phyloP scores from a whole-genome alignment of 139 green algal species.

The Micromonas pusilla region DNA sequence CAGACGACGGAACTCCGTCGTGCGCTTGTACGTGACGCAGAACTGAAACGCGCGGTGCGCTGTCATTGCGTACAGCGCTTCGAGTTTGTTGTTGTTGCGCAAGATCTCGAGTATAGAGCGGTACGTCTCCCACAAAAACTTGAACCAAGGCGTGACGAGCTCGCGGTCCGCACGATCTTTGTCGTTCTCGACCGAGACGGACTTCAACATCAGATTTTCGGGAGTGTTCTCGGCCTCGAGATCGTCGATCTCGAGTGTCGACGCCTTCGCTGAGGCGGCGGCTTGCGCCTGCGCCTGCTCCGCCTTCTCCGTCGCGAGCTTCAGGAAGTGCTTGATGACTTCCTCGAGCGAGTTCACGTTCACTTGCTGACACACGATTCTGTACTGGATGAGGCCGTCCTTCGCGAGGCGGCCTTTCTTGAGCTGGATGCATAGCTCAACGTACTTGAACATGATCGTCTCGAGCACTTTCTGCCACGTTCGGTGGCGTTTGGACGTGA shows the following conservation, averaged over 20 bases:
- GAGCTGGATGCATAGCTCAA: slow-evolving; percentile 56
- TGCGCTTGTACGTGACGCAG: slow-evolving; percentile 95
- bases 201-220: slow-evolving; percentile 92
- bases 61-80: slow-evolving; percentile 88
- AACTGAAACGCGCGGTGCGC: slow-evolving; percentile 72
- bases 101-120: slow-evolving; percentile 92
- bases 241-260: slow-evolving; percentile 77
- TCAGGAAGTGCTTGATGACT: slow-evolving; percentile 96
- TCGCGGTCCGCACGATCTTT: slow-evolving; percentile 92
- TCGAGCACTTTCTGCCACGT: slow-evolving; percentile 90
- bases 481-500: slow-evolving; percentile 91
- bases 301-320: slow-evolving; percentile 77
- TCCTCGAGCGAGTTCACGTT: slow-evolving; percentile 94
- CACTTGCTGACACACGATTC: slow-evolving; percentile 91
- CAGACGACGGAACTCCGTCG: slow-evolving; percentile 91
- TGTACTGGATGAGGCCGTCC: slow-evolving; percentile 97
- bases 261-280: slow-evolving; percentile 25
- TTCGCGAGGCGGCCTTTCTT: slow-evolving; percentile 82
- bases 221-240: slow-evolving; percentile 89
- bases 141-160: slow-evolving; percentile 98
- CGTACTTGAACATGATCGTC: slow-evolving; percentile 93
- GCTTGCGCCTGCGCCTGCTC: slow-evolving; percentile 63
- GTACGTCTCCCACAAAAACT: slow-evolving; percentile 99
- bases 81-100: slow-evolving; percentile 94
- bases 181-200: slow-evolving; percentile 82